phyloP scores from a whole-genome alignment of 495 filamentous ascomycete genomes.

The Aspergillus biplanus region DNA sequence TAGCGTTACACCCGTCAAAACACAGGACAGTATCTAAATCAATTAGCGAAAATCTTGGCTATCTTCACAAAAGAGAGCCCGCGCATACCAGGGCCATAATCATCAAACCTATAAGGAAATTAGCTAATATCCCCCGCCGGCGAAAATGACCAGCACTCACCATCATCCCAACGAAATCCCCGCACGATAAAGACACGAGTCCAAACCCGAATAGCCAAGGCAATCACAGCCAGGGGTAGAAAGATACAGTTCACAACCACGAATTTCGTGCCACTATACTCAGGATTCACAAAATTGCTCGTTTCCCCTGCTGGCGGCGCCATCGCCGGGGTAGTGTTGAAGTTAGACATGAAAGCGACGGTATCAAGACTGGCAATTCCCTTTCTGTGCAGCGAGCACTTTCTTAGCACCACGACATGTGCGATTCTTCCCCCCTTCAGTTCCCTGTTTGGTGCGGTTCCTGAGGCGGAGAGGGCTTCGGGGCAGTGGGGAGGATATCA shows the following conservation, averaged over 20 bases:
- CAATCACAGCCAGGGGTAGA: slow-evolving; percentile 32
- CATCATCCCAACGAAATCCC: slow-evolving; percentile 44
- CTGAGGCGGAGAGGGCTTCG: background rate
- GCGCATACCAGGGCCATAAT: slow-evolving; percentile 35
- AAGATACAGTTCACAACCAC: slow-evolving; percentile 36
- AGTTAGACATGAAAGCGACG: slow-evolving; percentile 21
- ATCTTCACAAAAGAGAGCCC: background rate
- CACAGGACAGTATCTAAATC: slow-evolving; percentile 27
- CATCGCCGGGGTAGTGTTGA: slow-evolving; percentile 32
- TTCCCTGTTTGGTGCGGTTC: background rate
- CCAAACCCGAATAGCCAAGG: slow-evolving; percentile 39
- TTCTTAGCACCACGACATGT: background rate
- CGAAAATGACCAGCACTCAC: slow-evolving; percentile 26
- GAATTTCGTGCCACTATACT: slow-evolving; percentile 26
- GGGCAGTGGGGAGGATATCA: background rate
- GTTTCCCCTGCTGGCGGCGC: slow-evolving; percentile 36
- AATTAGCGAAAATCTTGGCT: slow-evolving; percentile 9
- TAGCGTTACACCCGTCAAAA: slow-evolving; percentile 33
- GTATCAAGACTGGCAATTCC: background rate
- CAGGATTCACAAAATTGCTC: slow-evolving; percentile 40
- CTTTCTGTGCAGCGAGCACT: background rate
- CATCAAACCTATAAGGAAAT: slow-evolving; percentile 32
- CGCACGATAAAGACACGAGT: slow-evolving; percentile 40
- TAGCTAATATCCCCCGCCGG: background rate
- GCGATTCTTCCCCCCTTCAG: background rate